Base-by-base conservation (phyloP, 108 stramenopile genomes). In the Asterionellopsis glacialis region DNA sequence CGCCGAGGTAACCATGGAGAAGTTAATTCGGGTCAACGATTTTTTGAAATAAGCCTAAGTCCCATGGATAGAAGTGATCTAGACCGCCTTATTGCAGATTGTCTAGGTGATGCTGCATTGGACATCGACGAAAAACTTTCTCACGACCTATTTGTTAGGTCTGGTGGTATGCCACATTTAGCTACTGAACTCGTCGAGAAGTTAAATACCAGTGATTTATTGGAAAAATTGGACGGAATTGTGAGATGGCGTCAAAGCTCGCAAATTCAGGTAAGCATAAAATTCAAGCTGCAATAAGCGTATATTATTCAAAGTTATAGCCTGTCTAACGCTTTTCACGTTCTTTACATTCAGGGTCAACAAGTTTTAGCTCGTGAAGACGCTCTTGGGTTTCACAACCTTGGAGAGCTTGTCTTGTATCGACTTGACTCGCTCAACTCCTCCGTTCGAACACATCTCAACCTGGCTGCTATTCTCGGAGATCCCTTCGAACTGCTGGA, bases 121-220 rank as follows among this genome's bases (percentile, higher is more conserved):
- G 74, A 80, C 25, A 61, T 84, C 22, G 68, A 80, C 45, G 27
- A 44, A 43, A 70, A 72, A 25, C 66, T 84, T 43, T 64, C 47
- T 38, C 53, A 49, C 16, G 80, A 75, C 57, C 56, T 88, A 0
- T 58, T 59, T 52, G 72, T 57, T 28, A 61, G 71, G 52, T 77
- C 82, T 9, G 82, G 82, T 28, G 87, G 83, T 38, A 69, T 84
- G 70, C 87, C 87, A 57, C 73, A 79, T 52, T 84, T 79, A 57
- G 69, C 77, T 25, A 73, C 55, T 45, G 81, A 84, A 55, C 51
- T 77, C 41, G 51, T 88, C 0, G 26, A 39, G 40, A 41, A 68
- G 14, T 10, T 59, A 2, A 68, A 68, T 7, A 33, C 33, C 7
- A 33, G 33, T 33, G 33, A 55, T 50, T 70, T 26, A 57, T 33